phyloP scores from a whole-genome alignment of 2,329 filamentous ascomycete species.

The Colletotrichum truncatum region DNA sequence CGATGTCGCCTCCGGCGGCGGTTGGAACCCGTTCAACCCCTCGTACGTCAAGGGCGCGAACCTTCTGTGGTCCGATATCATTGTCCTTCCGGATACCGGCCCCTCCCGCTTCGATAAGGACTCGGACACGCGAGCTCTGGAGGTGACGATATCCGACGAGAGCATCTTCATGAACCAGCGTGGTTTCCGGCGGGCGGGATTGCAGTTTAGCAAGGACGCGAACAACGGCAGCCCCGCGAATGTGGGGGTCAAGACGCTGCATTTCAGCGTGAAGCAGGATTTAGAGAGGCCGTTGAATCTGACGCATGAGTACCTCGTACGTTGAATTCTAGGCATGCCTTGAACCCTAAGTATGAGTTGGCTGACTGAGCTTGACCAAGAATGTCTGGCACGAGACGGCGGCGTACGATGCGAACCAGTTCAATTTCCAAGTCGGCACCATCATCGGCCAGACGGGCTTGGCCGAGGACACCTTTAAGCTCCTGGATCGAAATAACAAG shows the following conservation, averaged over 20 bases:
- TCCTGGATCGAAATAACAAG: slow-evolving; percentile 27
- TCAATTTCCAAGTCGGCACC: slow-evolving; percentile 47
- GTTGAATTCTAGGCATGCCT: no score
- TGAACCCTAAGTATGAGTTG: no score
- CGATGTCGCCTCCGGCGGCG: slow-evolving; percentile 38
- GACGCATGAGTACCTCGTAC: slow-evolving; percentile 46
- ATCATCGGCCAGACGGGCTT: slow-evolving; percentile 36
- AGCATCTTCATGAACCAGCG: slow-evolving; percentile 55
- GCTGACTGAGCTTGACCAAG: slow-evolving; percentile 11
- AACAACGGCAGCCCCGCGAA: slow-evolving; percentile 48
- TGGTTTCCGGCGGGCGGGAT: slow-evolving; percentile 55
- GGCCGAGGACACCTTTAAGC: slow-evolving; percentile 24
- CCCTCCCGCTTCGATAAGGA: slow-evolving; percentile 47
- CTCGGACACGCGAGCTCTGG: slow-evolving; percentile 44
- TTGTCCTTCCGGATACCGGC: slow-evolving; percentile 40
- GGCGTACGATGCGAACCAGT: slow-evolving; percentile 47
- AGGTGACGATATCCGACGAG: slow-evolving; percentile 53
- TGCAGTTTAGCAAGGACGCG: slow-evolving; percentile 51
- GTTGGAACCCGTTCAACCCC: slow-evolving; percentile 43
- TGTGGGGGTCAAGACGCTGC: slow-evolving; percentile 44
- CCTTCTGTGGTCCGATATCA: slow-evolving; percentile 46
- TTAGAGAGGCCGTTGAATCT: slow-evolving; percentile 42
- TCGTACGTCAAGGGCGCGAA: slow-evolving; percentile 46
- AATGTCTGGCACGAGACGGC: slow-evolving; percentile 48
- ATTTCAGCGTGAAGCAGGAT: slow-evolving; percentile 46